A percentile compares a stretch with the other conserved stretches of the same genome.
Conservation (phyloP, 164 flowering plant species). For the Berberis thunbergii region DNA sequence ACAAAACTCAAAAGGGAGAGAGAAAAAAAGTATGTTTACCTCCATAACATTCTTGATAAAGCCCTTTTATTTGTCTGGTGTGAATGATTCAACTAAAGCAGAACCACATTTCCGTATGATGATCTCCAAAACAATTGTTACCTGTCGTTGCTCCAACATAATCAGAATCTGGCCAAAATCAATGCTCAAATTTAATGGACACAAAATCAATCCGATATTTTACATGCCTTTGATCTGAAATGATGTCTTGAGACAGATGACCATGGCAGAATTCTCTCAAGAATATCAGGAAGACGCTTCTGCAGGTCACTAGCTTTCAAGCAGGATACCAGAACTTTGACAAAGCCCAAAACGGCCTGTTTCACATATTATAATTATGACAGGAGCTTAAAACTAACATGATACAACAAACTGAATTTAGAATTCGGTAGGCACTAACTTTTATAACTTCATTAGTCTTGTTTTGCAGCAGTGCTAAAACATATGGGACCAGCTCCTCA, state of each 20-base stretch:
- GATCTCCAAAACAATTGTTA: slow-evolving; percentile 76
- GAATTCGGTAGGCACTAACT: slow-evolving; percentile 32
- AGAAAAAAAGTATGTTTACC: slow-evolving; percentile 28
- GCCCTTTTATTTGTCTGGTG: slow-evolving; percentile 51
- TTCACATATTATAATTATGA: neutral
- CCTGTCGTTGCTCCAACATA: slow-evolving; percentile 28
- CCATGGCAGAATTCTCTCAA: slow-evolving; percentile 65
- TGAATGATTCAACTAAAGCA: slow-evolving; percentile 34
- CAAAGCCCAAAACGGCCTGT: slow-evolving; percentile 86
- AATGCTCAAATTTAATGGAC: neutral
- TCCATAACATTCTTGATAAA: slow-evolving; percentile 51
- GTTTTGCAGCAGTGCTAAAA: slow-evolving; percentile 52
- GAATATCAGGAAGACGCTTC: slow-evolving; percentile 41
- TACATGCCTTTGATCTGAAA: slow-evolving; percentile 66
- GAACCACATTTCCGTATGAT: slow-evolving; percentile 73
- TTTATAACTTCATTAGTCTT: slow-evolving; percentile 70
- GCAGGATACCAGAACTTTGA: slow-evolving; percentile 79
- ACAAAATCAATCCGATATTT: neutral
- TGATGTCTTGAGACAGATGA: slow-evolving; percentile 81
- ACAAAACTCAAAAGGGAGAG: no score
- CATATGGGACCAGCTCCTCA: slow-evolving; percentile 64
- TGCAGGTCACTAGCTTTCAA: slow-evolving; percentile 57
- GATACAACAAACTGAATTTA: neutral
- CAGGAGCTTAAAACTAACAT: no score
- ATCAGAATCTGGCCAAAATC: neutral